Evolutionary conservation across 768 basidiomycete genomes (phyloP).

Genomic region (Termitomyces sp.): DNA sequence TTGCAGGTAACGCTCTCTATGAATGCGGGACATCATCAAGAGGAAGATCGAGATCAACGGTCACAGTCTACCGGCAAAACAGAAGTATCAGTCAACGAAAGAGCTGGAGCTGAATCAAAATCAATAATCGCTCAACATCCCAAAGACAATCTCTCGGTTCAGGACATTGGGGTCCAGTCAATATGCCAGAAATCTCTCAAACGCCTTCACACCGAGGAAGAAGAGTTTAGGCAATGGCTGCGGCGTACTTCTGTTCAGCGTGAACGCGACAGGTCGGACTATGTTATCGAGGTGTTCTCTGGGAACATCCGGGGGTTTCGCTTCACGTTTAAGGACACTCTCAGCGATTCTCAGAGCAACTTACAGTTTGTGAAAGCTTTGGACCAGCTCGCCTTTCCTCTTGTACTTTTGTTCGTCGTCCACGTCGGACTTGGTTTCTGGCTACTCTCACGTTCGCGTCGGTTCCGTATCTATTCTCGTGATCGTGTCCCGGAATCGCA

Average conservation of each 20-base stretch:
- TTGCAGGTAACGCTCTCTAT: not conserved
- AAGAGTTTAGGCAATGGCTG: slow-evolving; percentile 3
- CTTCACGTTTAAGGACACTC: not conserved
- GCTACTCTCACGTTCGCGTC: not conserved
- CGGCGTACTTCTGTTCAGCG: not conserved
- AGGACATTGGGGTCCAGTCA: not conserved
- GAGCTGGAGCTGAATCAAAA: not conserved
- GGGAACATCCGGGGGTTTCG: not conserved
- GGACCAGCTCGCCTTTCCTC: not conserved
- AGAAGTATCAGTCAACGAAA: not conserved
- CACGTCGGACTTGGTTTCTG: not conserved
- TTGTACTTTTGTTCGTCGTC: not conserved
- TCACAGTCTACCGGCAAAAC: not conserved
- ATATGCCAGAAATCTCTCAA: not conserved
- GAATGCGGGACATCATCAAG: not conserved
- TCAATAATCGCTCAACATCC: not conserved
- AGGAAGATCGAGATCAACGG: not conserved
- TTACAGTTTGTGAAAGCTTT: not conserved
- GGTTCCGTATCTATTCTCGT: not conserved
- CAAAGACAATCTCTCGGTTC: not conserved
- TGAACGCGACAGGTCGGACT: not conserved
- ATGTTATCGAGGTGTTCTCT: not conserved
- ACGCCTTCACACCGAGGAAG: not conserved
- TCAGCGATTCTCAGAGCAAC: not conserved
- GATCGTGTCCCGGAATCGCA: not conserved